phyloP scores from a whole-genome alignment of 768 basidiomycete genomes.

The Rhodotorula babjevae region DNA sequence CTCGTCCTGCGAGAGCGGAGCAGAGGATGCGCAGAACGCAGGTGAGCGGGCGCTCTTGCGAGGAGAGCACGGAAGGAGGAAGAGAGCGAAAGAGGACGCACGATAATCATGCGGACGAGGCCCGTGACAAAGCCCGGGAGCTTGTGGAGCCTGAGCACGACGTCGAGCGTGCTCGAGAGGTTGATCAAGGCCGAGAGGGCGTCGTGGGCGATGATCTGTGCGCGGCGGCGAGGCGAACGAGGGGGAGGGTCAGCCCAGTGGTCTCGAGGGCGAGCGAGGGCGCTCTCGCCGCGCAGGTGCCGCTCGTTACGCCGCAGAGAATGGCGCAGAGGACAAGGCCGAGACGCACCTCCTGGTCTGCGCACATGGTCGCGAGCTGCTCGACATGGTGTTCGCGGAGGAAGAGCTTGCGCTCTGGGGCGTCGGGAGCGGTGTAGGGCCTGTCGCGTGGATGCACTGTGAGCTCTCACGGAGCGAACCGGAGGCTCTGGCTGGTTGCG shows the following conservation, averaged over 20 bases:
- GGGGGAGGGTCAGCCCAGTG: neutral
- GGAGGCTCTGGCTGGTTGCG: too few species aligned
- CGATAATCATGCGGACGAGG: constrained; percentile 82
- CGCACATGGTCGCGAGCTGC: constrained; percentile 78
- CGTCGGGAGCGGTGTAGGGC: constrained; percentile 57
- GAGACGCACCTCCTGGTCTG: constrained; percentile 53
- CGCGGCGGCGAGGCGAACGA: too few species aligned
- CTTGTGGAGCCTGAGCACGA: constrained; percentile 58
- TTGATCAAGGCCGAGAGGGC: constrained; percentile 92
- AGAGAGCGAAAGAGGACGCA: constrained; percentile 51
- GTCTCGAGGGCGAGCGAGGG: too few species aligned
- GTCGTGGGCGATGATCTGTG: constrained; percentile 71
- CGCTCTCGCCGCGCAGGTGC: too few species aligned
- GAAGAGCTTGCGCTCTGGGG: constrained; percentile 51
- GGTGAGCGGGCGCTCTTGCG: neutral
- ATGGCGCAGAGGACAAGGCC: too few species aligned
- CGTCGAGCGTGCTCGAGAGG: constrained; percentile 73
- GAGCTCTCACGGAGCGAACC: too few species aligned
- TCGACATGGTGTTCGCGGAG: constrained; percentile 61
- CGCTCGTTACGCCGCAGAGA: neutral
- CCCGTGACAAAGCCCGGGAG: constrained; percentile 71
- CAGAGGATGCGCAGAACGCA: constrained; percentile 13
- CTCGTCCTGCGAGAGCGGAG: constrained; percentile 64
- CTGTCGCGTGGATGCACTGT: constrained; percentile 47
- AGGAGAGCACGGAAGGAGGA: neutral